Percentiles rank a stretch among this genome's conserved stretches.
Conservation (phyloP, 257 asterid genomes). For the Jacaranda copaia region DNA sequence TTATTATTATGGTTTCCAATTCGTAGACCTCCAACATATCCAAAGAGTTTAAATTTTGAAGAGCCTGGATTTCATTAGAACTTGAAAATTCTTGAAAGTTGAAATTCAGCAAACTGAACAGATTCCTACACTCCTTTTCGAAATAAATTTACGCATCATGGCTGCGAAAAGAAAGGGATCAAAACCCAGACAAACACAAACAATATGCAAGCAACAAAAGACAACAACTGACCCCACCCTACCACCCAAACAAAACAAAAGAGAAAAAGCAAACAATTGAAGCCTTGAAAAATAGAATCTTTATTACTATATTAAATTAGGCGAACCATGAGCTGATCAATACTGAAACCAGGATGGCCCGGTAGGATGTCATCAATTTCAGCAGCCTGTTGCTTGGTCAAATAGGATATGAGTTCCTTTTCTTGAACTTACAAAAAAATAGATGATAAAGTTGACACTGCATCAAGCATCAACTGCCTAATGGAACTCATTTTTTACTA, state of each 20-base stretch:
- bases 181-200: background rate
- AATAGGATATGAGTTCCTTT: conserved; percentile 31
- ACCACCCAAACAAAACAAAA: background rate
- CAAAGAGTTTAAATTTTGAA: background rate
- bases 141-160: background rate
- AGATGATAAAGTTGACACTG: background rate
- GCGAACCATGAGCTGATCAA: conserved; percentile 44
- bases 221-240: background rate
- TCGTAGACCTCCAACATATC: background rate
- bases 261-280: background rate
- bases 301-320: background rate
- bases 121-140: background rate
- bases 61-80: background rate
- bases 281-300: background rate
- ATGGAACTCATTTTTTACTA: too few relatives aligned
- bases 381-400: conserved; percentile 37
- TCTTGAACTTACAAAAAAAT: conserved; percentile 19
- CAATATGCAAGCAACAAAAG: background rate
- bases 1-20: background rate
- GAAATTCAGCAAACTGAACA: conserved; percentile 14
- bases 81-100: background rate
- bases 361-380: conserved; percentile 37
- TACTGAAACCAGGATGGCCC: conserved; percentile 28
- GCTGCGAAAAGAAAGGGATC: background rate
- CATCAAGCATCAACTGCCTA: too few relatives aligned